Evolutionary conservation across 371 early-diverging fungal genomes (phyloP), one percentile per base, ranked within the genome.

Genomic region (Haplosporangium sp.): DNA sequence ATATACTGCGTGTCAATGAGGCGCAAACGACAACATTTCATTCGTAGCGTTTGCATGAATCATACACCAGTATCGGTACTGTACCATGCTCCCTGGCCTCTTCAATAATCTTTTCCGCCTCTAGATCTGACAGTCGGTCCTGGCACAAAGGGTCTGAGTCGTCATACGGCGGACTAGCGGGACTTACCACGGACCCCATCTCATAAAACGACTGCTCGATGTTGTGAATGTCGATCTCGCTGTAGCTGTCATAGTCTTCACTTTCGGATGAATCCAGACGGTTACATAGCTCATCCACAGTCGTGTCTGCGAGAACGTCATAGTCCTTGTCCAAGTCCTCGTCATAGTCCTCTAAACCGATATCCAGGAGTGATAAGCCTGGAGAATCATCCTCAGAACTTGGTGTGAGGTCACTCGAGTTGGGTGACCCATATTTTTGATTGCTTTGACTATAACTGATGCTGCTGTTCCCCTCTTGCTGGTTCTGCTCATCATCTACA

Each of bases 291-390:
- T 76, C 77, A 36, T 76, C 77, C 8, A 76, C 64, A 5, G 77
- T 76, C 11, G 77, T 76, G 37, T 76, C 67, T 8, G 77, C 77
- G 11, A 54, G 52, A 4, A 43, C 58, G 4, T 69, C 82, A 14
- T 74, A 67, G 55, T 86, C 85, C 0, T 67, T 72, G 57, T 85
- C 84, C 20, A 70, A 74, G 9, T 82, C 83, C 18, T 73, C 73
- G 36, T 82, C 77, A 6, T 73, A 77, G 2, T 71, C 62, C 0
- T 45, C 53, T 6, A 50, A 60, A 29, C 29, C 29, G 11, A 50
- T 36, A 5, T 73, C 69, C 13, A 65, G 53, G 1, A 64, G n/a
- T 16, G n/a, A 20, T n/a, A 20, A 20, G 14, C 29, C 16, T 21
- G 55, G 14, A 4, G 18, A 14, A 2, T 20, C n/a, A 3, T 69